Base-by-base conservation (phyloP, 257 asterid genomes). In the Pogostemon cablin region DNA sequence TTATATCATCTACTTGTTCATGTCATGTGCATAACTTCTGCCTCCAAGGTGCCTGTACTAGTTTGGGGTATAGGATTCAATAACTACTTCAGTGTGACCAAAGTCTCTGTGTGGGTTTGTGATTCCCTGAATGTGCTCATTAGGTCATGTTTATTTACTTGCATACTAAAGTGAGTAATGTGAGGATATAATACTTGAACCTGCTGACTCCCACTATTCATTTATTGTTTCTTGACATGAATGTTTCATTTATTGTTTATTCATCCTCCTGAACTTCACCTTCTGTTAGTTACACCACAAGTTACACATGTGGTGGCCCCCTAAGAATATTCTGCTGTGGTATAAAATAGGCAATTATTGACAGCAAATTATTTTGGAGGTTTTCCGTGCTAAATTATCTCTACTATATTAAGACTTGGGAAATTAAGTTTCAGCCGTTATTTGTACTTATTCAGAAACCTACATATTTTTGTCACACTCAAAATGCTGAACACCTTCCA, bases 401-500 rank as follows among this genome's bases (percentile, higher is more conserved):
- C 9, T 46, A 47, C 41, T 55, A 44, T 15, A 72, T 57, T 62
- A 35, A 67, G 42, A 41, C 35, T 32, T 64, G 15, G 62, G 12
- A 43, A 39, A n/a, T 40, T 39, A 57, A 40, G 68, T 15, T 62
- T 32, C 34, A 10, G 25, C 17, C 43, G 34, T 44, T 49, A 10
- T 17, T 50, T 52, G 35, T 52, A 54, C 32, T 58, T 44, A 47
- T 73, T 47, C 52, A 37, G 55, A 64, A 48, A 53, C 32, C 56
- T 17, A 54, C 43, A 50, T 59, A 8, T 25, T 66, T 57, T 69
- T 32, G 54, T 49, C 62, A 25, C 32, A 1, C 75, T 44, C 61
- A 20, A 34, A 78, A 46, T 73, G 34, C 61, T 43, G 46, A 55
- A n/a, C 59, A 39, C 38, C 73, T 71, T 73, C 68, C 55, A 68